Evolutionary conservation across 2,329 filamentous ascomycete species (phyloP), one percentile per base, ranked within the genome.

Genomic region (Blastomyces parvus): DNA sequence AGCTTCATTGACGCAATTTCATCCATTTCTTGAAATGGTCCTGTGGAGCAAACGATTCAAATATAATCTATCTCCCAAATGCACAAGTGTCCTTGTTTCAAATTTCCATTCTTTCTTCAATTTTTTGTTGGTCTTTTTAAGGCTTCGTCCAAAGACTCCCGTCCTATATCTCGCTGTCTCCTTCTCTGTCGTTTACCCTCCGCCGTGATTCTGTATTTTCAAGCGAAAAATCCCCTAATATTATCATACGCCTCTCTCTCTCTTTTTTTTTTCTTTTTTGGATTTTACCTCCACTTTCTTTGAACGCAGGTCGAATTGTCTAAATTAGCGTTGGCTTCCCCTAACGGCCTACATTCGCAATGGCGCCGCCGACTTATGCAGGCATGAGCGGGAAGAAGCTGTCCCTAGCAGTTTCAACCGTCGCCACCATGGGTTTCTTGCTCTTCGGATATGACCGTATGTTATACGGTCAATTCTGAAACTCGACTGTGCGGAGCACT

Each of bases 341-440:
- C 19, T 19, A 57, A 14, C 19, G n/a, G 33, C n/a, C 6, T 40
- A 38, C 2, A 38, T 36, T 19, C 55, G 19, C 2, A 33, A 57
- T 57, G 55, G 55, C 33, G n/a, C 33, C 55, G 55, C 55, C 55
- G n/a, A 57, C 33, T 1, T 57, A 57, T 40, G 27, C 33, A n/a
- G 85, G 85, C 73, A 77, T 87, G 65, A 82, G 80, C 50, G 86
- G 86, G 71, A 79, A 77, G 67, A 77, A 76, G 44, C 78, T 88
- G 61, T 83, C 82, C 22, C 68, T 85, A 65, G 76, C 80, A 48
- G 80, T 88, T 58, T 85, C 86, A 1, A 79, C 81, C 22, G 80
- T 88, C 30, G 83, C 83, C 9, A 85, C 83, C 2, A 83, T 81
- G 11, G 83, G 82, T 2, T 85, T 85, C 73, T 71, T 84, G 19